Evolutionary conservation across 2,329 filamentous ascomycete genomes (phyloP), one percentile per base, ranked within the genome.

Genomic region (Thermoascus crustaceus): DNA sequence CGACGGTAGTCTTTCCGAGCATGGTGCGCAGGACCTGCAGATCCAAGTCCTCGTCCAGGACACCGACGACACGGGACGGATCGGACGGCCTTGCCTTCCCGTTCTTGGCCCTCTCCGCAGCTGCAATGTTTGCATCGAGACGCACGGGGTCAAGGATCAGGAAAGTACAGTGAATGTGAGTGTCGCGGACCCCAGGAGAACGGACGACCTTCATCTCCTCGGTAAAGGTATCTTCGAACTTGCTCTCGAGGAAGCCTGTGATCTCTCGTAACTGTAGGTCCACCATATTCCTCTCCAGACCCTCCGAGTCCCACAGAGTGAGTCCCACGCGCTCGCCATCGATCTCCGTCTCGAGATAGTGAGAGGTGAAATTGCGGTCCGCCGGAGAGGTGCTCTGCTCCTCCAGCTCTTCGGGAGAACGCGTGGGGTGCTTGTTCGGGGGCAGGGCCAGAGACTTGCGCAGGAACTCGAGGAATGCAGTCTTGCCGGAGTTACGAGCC

Each of bases 151-250:
- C 91, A 36, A 98, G 76, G 37, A 98, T 69, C 37, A 96, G 72
- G 64, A 98, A 94, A 20, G 87, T 87, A 47, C 86, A 93, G 58
- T 98, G 91, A 46, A 98, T 94, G 60, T 98, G 91, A 33, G 89
- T 95, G 67, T 98, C 91, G 58, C 87, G 85, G 45, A 85, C 83
- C 37, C 88, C 89, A 17, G 91, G 89, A 35, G 88, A 87, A 52
- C 91, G 83, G 43, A 95, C 73, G 30, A 98, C 88, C 69, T 95
- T 96, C 75, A 94, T 94, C 68, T 98, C 91, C 64, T 98, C 91
- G 32, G 78, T 78, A 58, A 98, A 94, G 0, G 91, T 96, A 54
- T 98, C 91, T 60, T 98, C 89, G 50, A 98, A 98, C 62, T 96
- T 96, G 69, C 83, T 89, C 69, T 98, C 91, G 40, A 98, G 70